Evolutionary conservation across 2,329 filamentous ascomycete species (phyloP).

Genomic region (Grosmannia serpens): DNA sequence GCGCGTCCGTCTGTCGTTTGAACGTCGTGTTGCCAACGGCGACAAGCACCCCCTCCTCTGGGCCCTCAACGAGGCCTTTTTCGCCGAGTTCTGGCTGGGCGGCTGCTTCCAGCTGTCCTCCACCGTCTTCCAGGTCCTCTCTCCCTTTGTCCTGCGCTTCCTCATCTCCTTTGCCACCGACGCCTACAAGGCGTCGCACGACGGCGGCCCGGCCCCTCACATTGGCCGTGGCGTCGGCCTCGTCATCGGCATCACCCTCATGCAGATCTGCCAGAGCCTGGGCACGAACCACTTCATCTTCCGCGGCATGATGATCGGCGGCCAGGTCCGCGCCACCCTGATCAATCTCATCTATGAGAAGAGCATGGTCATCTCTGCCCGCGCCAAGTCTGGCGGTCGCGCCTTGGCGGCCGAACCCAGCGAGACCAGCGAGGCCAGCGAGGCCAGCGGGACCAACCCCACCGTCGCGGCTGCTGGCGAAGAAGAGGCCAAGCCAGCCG

Average conservation of each 20-base stretch:
- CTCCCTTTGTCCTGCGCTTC: constrained; percentile 76
- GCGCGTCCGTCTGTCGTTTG: constrained; percentile 57
- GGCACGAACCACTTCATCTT: constrained; percentile 88
- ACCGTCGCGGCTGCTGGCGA: constrained; percentile 13
- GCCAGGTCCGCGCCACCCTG: constrained; percentile 67
- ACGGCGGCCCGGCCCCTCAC: constrained; percentile 43
- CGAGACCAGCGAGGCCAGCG: too few species aligned
- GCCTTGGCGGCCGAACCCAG: constrained; percentile 32
- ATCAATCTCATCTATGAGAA: constrained; percentile 89
- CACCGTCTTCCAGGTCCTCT: constrained; percentile 67
- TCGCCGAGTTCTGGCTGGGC: constrained; percentile 72
- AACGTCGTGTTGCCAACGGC: constrained; percentile 53
- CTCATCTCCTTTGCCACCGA: constrained; percentile 76
- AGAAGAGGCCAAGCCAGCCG: not conserved
- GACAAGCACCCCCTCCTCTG: constrained; percentile 63
- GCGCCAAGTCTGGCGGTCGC: constrained; percentile 71
- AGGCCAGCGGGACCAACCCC: too few species aligned
- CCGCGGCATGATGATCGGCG: constrained; percentile 82
- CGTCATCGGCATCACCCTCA: constrained; percentile 69
- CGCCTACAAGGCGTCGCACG: constrained; percentile 56
- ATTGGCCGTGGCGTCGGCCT: constrained; percentile 71
- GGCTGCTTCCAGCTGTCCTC: constrained; percentile 65
- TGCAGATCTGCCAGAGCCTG: constrained; percentile 76
- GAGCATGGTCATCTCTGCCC: constrained; percentile 75
- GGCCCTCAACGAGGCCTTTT: constrained; percentile 80